Conservation (phyloP, 495 filamentous ascomycete genomes). For the Neurospora sp. region DNA sequence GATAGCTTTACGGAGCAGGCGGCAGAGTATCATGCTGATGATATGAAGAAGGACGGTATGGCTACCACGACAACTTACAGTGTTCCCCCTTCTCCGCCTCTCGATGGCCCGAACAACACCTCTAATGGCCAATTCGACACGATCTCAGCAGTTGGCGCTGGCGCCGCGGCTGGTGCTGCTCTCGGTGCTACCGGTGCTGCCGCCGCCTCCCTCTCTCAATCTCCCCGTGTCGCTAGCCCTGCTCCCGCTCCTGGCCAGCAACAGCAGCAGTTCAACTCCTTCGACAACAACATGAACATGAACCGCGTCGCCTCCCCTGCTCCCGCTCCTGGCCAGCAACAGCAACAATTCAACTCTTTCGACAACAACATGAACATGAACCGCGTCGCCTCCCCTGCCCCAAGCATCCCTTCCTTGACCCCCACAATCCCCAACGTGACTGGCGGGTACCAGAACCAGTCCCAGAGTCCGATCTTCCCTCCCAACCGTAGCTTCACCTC, state of each 20-base stretch:
- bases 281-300: background rate
- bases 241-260: conserved; percentile 4
- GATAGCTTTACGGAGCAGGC: conserved; percentile 32
- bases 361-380: background rate
- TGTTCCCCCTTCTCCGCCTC: conserved; percentile 25
- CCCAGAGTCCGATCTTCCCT: conserved; percentile 10
- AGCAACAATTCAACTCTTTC: background rate
- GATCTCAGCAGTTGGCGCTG: conserved; percentile 2
- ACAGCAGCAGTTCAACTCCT: background rate
- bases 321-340: background rate
- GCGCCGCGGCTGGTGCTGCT: conserved; percentile 7
- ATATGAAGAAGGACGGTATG: conserved; percentile 24
- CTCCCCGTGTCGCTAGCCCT: conserved; percentile 14
- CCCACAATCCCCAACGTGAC: conserved; percentile 17
- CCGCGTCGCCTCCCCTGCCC: background rate
- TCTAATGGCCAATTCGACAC: background rate
- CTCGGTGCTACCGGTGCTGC: conserved; percentile 16
- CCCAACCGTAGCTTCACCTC: conserved; percentile 24
- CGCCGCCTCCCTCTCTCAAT: conserved; percentile 18
- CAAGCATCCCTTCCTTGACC: background rate
- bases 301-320: background rate
- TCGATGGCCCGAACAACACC: conserved; percentile 14
- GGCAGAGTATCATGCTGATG: conserved; percentile 30
- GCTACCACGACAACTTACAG: conserved; percentile 24
- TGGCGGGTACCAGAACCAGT: conserved; percentile 8